Conservation (phyloP, 805 yeast genomes). For the Kuraishia cidri region DNA sequence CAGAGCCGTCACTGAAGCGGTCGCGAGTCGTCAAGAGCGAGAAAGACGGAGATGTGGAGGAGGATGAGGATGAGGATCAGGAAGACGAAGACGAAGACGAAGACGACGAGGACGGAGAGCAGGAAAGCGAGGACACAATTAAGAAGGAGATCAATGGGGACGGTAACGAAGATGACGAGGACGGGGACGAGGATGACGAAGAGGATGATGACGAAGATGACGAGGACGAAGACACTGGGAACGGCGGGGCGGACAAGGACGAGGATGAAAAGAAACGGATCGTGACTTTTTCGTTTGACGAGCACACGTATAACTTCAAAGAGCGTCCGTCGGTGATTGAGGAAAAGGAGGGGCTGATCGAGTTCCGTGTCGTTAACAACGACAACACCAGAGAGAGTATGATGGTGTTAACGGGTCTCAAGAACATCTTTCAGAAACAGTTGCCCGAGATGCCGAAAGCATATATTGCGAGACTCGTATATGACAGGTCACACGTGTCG, state of each 20-base stretch:
- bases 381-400: slow-evolving; percentile 82
- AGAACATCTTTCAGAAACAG: slow-evolving; percentile 94
- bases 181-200: slow-evolving; percentile 8
- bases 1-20: too few relatives aligned
- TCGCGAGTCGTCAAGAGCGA: too few relatives aligned
- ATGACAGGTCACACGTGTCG: slow-evolving; percentile 88
- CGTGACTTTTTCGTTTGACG: slow-evolving; percentile 59
- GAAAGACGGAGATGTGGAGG: slow-evolving; percentile 9
- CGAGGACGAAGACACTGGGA: slow-evolving; percentile 8
- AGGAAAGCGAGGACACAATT: slow-evolving; percentile 12
- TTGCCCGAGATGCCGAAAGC: slow-evolving; percentile 98
- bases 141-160: slow-evolving; percentile 14
- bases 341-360: slow-evolving; percentile 88
- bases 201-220: slow-evolving; percentile 10
- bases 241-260: slow-evolving; percentile 7
- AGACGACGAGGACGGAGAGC: slow-evolving; percentile 11
- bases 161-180: slow-evolving; percentile 16
- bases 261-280: slow-evolving; percentile 15
- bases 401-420: slow-evolving; percentile 89
- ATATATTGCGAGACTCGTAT: slow-evolving; percentile 88
- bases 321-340: slow-evolving; percentile 93
- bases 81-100: slow-evolving; percentile 15
- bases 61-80: slow-evolving; percentile 9
- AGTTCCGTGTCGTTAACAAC: slow-evolving; percentile 93
- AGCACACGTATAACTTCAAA: slow-evolving; percentile 70